These are phyloP conservation scores for Malbranchea zuffiana DNA, from an alignment of 2,329 filamentous ascomycete species.

Conservation along the genomic window DNA sequence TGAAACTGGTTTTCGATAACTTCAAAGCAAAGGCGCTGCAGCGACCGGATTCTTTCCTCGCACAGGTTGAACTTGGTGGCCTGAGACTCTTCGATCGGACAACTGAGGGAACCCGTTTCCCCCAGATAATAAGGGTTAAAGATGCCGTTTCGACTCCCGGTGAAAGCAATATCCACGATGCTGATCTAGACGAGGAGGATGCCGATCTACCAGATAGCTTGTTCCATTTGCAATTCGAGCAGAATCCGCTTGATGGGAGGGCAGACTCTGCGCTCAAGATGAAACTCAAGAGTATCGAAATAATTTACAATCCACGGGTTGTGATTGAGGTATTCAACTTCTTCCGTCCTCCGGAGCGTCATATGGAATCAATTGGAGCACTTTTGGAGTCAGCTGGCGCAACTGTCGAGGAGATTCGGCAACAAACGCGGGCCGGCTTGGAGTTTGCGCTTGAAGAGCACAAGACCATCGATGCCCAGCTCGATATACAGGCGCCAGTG, in stretches of 20 bases:
- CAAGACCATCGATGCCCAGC: constrained; percentile 91
- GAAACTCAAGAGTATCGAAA: constrained; percentile 88
- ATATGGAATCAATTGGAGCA: constrained; percentile 96
- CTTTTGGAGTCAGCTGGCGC: constrained; percentile 92
- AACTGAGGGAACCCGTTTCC: constrained; percentile 78
- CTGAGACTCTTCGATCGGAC: constrained; percentile 93
- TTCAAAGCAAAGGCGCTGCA: constrained; percentile 86
- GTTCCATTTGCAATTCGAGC: constrained; percentile 85
- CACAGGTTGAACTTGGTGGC: constrained; percentile 81
- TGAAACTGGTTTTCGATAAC: constrained; percentile 86
- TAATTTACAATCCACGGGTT: constrained; percentile 95
- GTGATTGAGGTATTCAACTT: constrained; percentile 85
- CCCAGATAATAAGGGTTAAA: constrained; percentile 93
- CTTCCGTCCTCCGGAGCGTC: constrained; percentile 88
- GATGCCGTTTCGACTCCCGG: constrained; percentile 41
- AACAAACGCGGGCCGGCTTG: constrained; percentile 89
- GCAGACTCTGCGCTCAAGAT: constrained; percentile 83
- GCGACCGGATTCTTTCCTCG: constrained; percentile 78
- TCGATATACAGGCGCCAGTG: constrained; percentile 88
- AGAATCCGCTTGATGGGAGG: constrained; percentile 85
- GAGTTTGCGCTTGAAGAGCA: constrained; percentile 96
- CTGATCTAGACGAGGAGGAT: constrained; percentile 33
- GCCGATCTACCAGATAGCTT: constrained; percentile 58
- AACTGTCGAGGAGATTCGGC: constrained; percentile 85
- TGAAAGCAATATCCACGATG: constrained; percentile 31